Evolutionary conservation across 768 basidiomycete species (phyloP), one percentile per base, ranked within the genome.

Genomic region (Lactifluus rugatus): DNA sequence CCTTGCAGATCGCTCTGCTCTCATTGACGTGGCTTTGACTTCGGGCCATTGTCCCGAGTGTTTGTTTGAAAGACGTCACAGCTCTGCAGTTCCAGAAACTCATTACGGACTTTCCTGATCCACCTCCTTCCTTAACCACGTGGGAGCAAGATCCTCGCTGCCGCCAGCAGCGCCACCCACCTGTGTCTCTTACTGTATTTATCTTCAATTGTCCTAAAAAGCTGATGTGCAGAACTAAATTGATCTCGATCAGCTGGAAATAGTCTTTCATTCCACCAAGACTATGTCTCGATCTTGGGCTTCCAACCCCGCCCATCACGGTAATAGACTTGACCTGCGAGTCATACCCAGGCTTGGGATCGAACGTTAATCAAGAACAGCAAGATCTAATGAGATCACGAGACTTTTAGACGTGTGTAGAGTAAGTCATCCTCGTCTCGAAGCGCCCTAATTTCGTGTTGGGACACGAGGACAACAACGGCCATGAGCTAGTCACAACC

Each of bases 21-120:
- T 8, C 21, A 44, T 47, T 11, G 36, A 37, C 16, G 45, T 7
- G 8, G n/a, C 13, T 37, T 11, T 28, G 25, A 46, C 19, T 57
- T 45, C 51, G 52, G 46, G 11, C 45, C 57, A 52, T 31, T 8
- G 9, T 50, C 28, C 50, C 45, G 45, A 23, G 6, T 26, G 3
- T n/a, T 25, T 3, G 8, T 51, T 51, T 45, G 8, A 16, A 45
- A 51, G 50, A 58, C 51, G 51, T 52, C 57, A 52, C 32, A 16
- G n/a, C 57, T 8, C 19, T 39, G 2, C 45, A n/a, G 10, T 32
- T 23, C 37, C 37, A 52, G 28, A 41, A 21, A 2, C 26, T 17
- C 39, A 28, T 47, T 47, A 50, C 49, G 37, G 37, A 39, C 45
- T 48, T 52, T 19, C 46, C 57, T 58, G 51, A 58, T 58, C 57